Evolutionary conservation across 345 rosid species (phyloP).

Genomic region (Linum tenue): DNA sequence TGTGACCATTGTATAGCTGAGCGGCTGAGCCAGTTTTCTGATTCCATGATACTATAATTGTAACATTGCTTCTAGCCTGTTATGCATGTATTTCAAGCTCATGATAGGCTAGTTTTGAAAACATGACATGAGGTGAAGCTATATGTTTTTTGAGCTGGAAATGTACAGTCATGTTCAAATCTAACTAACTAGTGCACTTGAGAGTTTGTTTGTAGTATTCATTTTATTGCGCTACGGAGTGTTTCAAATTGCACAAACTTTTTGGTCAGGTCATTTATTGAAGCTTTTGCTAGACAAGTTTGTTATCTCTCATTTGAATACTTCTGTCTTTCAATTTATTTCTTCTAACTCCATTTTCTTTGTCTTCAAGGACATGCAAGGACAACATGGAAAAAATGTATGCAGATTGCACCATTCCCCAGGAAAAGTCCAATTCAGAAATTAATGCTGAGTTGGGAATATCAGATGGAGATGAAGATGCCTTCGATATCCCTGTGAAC

Average conservation of each 20-base stretch:
- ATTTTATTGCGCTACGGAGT: too few relatives aligned
- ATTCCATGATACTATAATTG: background rate
- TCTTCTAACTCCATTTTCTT: background rate
- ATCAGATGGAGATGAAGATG: conserved; percentile 85
- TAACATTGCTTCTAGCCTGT: background rate
- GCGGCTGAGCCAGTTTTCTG: background rate
- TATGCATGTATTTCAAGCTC: background rate
- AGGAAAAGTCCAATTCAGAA: conserved; percentile 91
- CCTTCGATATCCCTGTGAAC: conserved; percentile 39
- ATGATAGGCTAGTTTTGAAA: background rate
- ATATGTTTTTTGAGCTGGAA: too few relatives aligned
- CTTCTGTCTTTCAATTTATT: background rate
- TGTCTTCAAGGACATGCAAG: conserved; percentile 57
- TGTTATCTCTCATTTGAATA: too few relatives aligned
- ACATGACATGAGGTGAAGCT: too few relatives aligned
- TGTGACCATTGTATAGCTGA: background rate
- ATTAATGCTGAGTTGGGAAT: conserved; percentile 88
- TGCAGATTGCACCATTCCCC: conserved; percentile 70
- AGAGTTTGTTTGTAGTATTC: too few relatives aligned
- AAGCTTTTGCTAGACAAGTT: too few relatives aligned
- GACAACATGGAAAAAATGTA: conserved; percentile 60
- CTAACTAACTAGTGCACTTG: background rate
- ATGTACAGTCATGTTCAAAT: background rate
- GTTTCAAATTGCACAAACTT: too few relatives aligned
- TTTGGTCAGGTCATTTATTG: too few relatives aligned